phyloP scores from a whole-genome alignment of 108 stramenopile species.

The Conticribra weissflogii region DNA sequence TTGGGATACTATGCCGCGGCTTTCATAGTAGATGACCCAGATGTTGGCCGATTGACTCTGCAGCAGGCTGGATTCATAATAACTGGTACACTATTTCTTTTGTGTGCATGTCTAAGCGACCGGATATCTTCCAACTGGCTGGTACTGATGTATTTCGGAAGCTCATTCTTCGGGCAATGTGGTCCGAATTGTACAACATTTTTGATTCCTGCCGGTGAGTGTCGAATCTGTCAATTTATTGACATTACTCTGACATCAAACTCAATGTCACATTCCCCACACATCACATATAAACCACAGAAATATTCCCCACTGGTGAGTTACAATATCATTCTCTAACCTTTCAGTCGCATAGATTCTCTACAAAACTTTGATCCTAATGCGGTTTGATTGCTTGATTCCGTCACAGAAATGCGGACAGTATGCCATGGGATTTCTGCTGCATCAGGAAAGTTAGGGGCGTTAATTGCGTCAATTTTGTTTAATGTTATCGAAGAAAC shows the following conservation, averaged over 20 bases:
- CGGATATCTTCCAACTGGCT: conserved; percentile 48
- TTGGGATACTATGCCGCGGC: conserved; percentile 79
- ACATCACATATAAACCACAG: too few relatives aligned
- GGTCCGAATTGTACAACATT: conserved; percentile 83
- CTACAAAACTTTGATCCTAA: too few relatives aligned
- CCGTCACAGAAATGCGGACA: conserved; percentile 72
- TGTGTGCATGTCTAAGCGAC: conserved; percentile 56
- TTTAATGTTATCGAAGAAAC: conserved; percentile 56
- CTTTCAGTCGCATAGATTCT: too few relatives aligned
- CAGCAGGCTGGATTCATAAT: conserved; percentile 68
- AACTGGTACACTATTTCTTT: conserved; percentile 69
- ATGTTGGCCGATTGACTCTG: conserved; percentile 56
- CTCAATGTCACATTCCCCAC: too few relatives aligned
- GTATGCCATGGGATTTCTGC: conserved; percentile 78
- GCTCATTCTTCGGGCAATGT: conserved; percentile 75
- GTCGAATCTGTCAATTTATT: background rate
- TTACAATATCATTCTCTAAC: background rate
- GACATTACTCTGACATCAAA: too few relatives aligned
- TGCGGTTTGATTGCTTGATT: too few relatives aligned
- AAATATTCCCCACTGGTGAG: conserved; percentile 30
- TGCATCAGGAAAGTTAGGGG: conserved; percentile 71
- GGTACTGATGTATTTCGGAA: conserved; percentile 62
- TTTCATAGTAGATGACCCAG: conserved; percentile 60
- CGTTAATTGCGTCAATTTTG: conserved; percentile 68
- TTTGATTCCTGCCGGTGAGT: conserved; percentile 60